These are phyloP conservation scores for Cladosporium halotolerans DNA, from an alignment of 2,329 filamentous ascomycete species.

Conservation along the genomic window DNA sequence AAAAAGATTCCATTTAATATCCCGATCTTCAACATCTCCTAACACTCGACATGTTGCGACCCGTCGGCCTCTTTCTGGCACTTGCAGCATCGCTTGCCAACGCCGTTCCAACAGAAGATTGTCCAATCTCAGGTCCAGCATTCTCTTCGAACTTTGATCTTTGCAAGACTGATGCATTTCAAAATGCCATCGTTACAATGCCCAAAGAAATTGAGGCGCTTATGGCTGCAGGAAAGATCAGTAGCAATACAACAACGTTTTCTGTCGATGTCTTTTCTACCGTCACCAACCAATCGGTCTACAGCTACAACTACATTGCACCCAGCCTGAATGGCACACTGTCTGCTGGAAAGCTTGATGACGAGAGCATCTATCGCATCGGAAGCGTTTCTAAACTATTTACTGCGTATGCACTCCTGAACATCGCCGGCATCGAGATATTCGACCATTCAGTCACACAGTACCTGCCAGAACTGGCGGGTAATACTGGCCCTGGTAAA, in stretches of 20 bases:
- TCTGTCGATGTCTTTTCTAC: constrained; percentile 37
- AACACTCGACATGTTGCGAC: not conserved
- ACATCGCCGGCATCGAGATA: not conserved
- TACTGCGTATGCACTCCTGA: constrained; percentile 22
- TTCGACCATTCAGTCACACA: constrained; percentile 4
- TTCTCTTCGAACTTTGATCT: constrained; percentile 11
- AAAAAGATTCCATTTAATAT: too few relatives aligned
- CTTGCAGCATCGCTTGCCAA: not conserved
- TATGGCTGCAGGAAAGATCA: not conserved
- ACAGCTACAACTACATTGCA: constrained; percentile 30
- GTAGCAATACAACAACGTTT: constrained; percentile 30
- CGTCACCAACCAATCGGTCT: constrained; percentile 27
- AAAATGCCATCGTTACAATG: constrained; percentile 1
- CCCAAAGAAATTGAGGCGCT: not conserved
- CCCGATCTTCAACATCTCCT: too few relatives aligned
- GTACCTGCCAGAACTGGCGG: constrained; percentile 5
- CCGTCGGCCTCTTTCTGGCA: not conserved
- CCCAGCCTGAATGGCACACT: constrained; percentile 3
- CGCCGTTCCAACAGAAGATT: constrained; percentile 5
- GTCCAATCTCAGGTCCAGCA: constrained; percentile 12
- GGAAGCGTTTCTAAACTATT: constrained; percentile 14
- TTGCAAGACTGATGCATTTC: constrained; percentile 4
- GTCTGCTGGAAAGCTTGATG: constrained; percentile 3
- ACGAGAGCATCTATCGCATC: constrained; percentile 10
- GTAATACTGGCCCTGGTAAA: not conserved